These are phyloP conservation scores for Pseudocercospora crystallina DNA, from an alignment of 2,329 filamentous ascomycete genomes.

Conservation along the genomic window DNA sequence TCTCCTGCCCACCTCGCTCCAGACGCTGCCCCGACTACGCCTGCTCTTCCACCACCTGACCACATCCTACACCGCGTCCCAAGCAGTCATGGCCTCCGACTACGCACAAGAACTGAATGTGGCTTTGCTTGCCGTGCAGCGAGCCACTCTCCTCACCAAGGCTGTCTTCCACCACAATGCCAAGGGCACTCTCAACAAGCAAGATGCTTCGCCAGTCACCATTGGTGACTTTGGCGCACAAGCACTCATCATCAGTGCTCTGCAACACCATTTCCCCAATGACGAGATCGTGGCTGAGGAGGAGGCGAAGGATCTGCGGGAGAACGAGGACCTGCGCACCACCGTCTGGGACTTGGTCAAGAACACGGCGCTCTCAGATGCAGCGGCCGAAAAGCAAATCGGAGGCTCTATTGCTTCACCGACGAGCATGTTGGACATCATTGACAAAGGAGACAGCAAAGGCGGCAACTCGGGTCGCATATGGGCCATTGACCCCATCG, in stretches of 20 bases:
- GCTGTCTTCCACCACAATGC: slow-evolving; percentile 82
- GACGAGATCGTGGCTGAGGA: slow-evolving; percentile 96
- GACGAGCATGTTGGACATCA: slow-evolving; percentile 61
- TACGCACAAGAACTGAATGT: slow-evolving; percentile 79
- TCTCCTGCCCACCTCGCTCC: slow-evolving; percentile 36
- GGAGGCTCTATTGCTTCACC: slow-evolving; percentile 67
- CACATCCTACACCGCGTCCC: slow-evolving; percentile 6
- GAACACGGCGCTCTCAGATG: slow-evolving; percentile 67
- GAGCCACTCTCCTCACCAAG: slow-evolving; percentile 73
- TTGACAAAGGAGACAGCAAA: slow-evolving; percentile 62
- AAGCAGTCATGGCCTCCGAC: slow-evolving; percentile 39
- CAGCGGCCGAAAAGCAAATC: slow-evolving; percentile 63
- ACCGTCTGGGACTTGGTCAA: slow-evolving; percentile 84
- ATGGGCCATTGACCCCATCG: slow-evolving; percentile 96
- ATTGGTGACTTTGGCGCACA: slow-evolving; percentile 98
- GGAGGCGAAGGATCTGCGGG: slow-evolving; percentile 76
- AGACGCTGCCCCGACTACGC: slow-evolving; percentile 42
- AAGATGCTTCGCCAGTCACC: slow-evolving; percentile 94
- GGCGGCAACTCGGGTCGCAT: slow-evolving; percentile 76
- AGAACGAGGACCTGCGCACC: slow-evolving; percentile 66
- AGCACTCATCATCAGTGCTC: slow-evolving; percentile 88
- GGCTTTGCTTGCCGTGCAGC: slow-evolving; percentile 84
- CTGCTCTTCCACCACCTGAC: slow-evolving; percentile 37
- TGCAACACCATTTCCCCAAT: slow-evolving; percentile 82
- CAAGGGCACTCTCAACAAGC: slow-evolving; percentile 91